Evolutionary conservation across 192 early-diverging fungal genomes (phyloP).

Genomic region (Radiomyces spectabilis): DNA sequence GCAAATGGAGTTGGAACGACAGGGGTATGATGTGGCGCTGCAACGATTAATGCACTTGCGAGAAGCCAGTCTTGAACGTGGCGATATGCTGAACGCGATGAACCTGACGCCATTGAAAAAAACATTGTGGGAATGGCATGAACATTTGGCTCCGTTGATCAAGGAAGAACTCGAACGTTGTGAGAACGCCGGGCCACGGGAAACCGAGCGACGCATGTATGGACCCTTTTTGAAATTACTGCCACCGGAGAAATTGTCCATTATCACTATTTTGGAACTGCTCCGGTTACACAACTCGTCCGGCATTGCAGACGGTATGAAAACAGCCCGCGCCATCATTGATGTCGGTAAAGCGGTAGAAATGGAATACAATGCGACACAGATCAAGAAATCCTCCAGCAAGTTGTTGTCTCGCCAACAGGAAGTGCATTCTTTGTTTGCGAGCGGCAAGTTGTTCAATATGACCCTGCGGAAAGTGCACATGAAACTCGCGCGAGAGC

Average conservation of each 20-base stretch:
- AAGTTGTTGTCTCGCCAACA: conserved; percentile 41
- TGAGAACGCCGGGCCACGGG: conserved; percentile 1
- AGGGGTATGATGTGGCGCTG: conserved; percentile 68
- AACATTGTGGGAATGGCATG: conserved; percentile 71
- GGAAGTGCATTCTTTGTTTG: conserved; percentile 62
- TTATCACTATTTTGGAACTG: conserved; percentile 80
- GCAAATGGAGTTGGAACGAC: conserved; percentile 78
- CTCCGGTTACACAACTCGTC: conserved; percentile 51
- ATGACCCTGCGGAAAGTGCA: conserved; percentile 68
- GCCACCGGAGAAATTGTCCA: conserved; percentile 64
- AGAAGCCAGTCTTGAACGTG: conserved; percentile 45
- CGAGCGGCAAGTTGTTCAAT: conserved; percentile 74
- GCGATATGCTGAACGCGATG: conserved; percentile 45
- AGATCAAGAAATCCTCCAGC: conserved; percentile 64
- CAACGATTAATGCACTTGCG: conserved; percentile 51
- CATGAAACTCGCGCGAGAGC: conserved; percentile 45
- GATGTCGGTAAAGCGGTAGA: conserved; percentile 73
- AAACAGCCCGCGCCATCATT: conserved; percentile 45
- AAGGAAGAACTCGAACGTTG: conserved; percentile 55
- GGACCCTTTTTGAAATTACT: conserved; percentile 60
- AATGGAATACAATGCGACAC: conserved; percentile 72
- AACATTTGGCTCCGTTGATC: conserved; percentile 58
- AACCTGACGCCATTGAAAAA: conserved; percentile 45
- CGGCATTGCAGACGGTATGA: conserved; percentile 45
- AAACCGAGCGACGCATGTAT: conserved; percentile 44